These are phyloP conservation scores for Quercus berberidifolia DNA, from an alignment of 306 rosid genomes.

Conservation along the genomic window DNA sequence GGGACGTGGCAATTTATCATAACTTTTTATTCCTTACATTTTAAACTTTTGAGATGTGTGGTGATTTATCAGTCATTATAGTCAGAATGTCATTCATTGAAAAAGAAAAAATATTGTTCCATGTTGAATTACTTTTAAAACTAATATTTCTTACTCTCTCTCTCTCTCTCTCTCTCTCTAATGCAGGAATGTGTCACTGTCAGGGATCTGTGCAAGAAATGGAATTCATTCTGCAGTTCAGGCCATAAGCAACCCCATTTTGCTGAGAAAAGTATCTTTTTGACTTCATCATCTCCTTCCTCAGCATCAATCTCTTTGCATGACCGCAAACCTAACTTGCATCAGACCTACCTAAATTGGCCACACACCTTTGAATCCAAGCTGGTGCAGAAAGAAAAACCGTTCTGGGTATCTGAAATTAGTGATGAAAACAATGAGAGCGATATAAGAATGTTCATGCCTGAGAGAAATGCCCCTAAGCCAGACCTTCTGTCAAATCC, in stretches of 20 bases:
- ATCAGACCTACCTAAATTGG: constrained; percentile 34
- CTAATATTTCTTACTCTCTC: constrained; percentile 1
- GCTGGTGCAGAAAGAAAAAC: constrained; percentile 49
- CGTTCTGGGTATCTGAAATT: constrained; percentile 49
- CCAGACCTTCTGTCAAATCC: constrained; percentile 88
- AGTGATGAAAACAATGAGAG: constrained; percentile 30
- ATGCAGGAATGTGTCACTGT: constrained; percentile 48
- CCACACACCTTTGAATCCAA: constrained; percentile 42
- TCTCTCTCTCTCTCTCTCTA: constrained; percentile 5
- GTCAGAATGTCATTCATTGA: too few relatives aligned
- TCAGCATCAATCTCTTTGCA: constrained; percentile 37
- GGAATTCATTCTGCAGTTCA: constrained; percentile 69
- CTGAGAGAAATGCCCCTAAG: constrained; percentile 40
- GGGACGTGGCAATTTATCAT: too few relatives aligned
- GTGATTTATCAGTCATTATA: too few relatives aligned
- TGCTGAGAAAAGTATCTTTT: constrained; percentile 34
- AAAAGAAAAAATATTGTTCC: neutral
- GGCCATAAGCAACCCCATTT: constrained; percentile 37
- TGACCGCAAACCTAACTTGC: constrained; percentile 24
- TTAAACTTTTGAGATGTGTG: too few relatives aligned
- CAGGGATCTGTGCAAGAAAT: constrained; percentile 56
- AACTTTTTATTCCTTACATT: too few relatives aligned
- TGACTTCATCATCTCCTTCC: constrained; percentile 37
- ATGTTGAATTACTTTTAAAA: neutral
- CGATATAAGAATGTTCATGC: constrained; percentile 50